Base-by-base conservation (phyloP, 805 yeast genomes). In the Sugiyamaella valdiviana region DNA sequence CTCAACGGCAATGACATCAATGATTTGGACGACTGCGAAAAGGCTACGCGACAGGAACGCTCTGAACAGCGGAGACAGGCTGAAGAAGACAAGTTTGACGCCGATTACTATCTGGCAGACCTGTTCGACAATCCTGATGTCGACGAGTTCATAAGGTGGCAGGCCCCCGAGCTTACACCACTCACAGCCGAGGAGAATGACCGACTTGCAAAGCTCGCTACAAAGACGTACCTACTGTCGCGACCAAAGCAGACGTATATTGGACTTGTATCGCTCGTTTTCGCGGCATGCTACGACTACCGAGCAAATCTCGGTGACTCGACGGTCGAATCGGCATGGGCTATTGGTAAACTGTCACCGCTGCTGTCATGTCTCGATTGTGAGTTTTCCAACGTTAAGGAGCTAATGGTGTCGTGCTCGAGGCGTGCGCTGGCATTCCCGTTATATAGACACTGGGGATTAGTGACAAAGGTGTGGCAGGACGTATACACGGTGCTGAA, bases 261-360 rank as follows among this genome's bases (percentile, higher is more conserved):
- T 37, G 73, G 85, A 0, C 63, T 91, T 1, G 61, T 88, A 0
- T 78, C 85, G 19, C 54, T 90, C 0, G 55, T 93, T 16, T 93
- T 85, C 65, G 80, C 84, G 1, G 85, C 80, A 57, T 76, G 77
- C 46, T 89, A 82, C 62, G 97, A 93, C 54, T 65, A 76, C 44
- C 69, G 96, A 35, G 83, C 84, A 46, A 87, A 83, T 35, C 79
- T 77, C 59, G 82, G 81, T n/a, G 79, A 73, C 15, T 77, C 79
- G 45, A 87, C 79, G 15, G 80, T 85, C 3, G 99, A 93, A 64
- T 84, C 95, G 49, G 87, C 95, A 0, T 93, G 99, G 99, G 82
- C 91, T 0, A 76, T 93, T 3, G 99, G 99, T 1, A 89, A 84
- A 56, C 58, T 93, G 19, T 69, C 81, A 0, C 96, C 98, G 1